Conservation (phyloP, 371 early-diverging fungal genomes). For the Umbelopsis sp. region DNA sequence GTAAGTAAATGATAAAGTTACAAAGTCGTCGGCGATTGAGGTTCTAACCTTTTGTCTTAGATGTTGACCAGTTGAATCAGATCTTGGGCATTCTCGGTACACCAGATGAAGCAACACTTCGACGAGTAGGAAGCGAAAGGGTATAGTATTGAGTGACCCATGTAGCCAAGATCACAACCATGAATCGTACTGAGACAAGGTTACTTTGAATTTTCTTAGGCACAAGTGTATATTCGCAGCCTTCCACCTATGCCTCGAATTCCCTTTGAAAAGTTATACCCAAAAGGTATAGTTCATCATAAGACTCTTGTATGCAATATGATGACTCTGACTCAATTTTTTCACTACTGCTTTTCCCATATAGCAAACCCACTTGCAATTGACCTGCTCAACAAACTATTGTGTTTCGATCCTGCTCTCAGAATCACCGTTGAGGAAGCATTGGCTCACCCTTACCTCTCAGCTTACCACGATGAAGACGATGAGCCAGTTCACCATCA, state of each 20-base stretch:
- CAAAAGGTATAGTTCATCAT: slow-evolving; percentile 42
- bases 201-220: slow-evolving; percentile 48
- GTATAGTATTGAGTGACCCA: slow-evolving; percentile 30
- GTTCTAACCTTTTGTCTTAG: slow-evolving; percentile 25
- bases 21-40: not conserved
- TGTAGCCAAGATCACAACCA: slow-evolving; percentile 19
- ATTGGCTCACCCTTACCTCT: slow-evolving; percentile 78
- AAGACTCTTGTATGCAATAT: no score
- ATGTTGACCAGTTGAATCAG: slow-evolving; percentile 98
- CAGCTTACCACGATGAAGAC: slow-evolving; percentile 77
- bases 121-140: slow-evolving; percentile 81
- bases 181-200: slow-evolving; percentile 20
- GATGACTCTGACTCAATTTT: no score
- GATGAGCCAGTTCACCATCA: slow-evolving; percentile 76
- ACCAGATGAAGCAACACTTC: slow-evolving; percentile 92
- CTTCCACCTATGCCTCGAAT: slow-evolving; percentile 89
- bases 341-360: not conserved
- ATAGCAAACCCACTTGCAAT: slow-evolving; percentile 69
- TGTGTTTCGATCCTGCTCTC: slow-evolving; percentile 80
- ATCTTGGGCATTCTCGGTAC: slow-evolving; percentile 97
- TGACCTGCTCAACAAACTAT: slow-evolving; percentile 78
- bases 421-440: slow-evolving; percentile 86
- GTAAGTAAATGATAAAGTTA: slow-evolving; percentile 43
- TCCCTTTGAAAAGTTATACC: slow-evolving; percentile 84
- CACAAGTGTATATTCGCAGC: slow-evolving; percentile 94